Base-by-base conservation (phyloP, 1,284 basidiomycete species). In the Farysia itapuensis region DNA sequence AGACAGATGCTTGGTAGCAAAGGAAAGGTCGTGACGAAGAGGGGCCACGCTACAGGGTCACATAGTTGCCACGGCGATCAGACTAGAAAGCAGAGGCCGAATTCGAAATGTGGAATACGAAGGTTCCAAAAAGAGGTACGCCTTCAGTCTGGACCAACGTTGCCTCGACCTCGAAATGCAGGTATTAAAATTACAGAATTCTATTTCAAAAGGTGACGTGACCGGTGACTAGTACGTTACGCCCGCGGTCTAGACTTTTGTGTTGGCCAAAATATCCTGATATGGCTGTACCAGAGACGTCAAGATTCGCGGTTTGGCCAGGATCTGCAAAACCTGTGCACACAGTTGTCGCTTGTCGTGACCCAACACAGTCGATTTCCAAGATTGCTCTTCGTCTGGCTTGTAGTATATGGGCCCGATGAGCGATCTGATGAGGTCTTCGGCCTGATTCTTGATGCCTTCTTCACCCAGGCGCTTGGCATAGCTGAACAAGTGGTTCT, bases 401-500 rank as follows among this genome's bases (percentile, higher is more conserved):
- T 53, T 57, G 35, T 67, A 69, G 53, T 75, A 75, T 29, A 75
- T 54, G 1, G 74, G 74, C 3, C 74, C 74, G 9, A 74, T 53
- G 21, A 76, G 40, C 26, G 51, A 54, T 37, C 58, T 64, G 48
- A 70, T 50, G 33, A 76, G 44, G 18, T 76, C 74, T 35, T 75
- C 72, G 3, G 67, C 71, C 29, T 72, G 68, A 16, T 58, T 66
- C 20, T 59, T 53, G 36, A 75, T 61, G 0, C 71, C 72, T 32
- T 75, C 67, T n/a, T 74, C 69, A 15, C 47, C 60, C 25, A 76
- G 50, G 31, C 58, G 45, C 28, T 60, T 56, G 38, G 70, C 67
- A n/a, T 74, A 73, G 6, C 47, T 35, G 26, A 50, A 37, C 33
- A 76, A 30, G 14, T 60, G 36, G 28, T 59, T 47, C 34, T 61